Conservation (phyloP, 2,329 filamentous ascomycete species). For the Phialocephala subalpina region DNA sequence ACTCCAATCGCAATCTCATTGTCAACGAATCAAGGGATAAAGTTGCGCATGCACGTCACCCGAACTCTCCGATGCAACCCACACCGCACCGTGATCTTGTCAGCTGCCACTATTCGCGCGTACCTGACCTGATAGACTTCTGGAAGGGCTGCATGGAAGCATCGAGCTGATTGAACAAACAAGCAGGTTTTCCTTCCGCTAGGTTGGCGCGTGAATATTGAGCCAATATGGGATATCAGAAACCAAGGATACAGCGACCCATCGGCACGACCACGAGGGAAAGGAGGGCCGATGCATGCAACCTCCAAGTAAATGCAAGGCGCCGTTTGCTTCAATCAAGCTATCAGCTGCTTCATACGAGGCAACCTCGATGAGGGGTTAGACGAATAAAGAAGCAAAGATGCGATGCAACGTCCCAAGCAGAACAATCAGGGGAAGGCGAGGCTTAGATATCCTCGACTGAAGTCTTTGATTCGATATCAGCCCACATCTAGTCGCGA, state of each 20-base stretch:
- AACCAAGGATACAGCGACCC: too few species aligned
- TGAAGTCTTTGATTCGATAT: neutral
- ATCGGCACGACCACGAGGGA: neutral
- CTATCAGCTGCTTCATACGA: neutral
- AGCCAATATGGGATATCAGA: too few species aligned
- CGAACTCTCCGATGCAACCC: neutral
- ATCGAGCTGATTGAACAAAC: neutral
- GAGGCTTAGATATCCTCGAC: neutral
- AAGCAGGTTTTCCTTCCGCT: neutral
- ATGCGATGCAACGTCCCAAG: slow-evolving; percentile 1
- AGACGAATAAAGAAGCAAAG: neutral
- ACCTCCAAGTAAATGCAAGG: neutral
- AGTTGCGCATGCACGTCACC: neutral
- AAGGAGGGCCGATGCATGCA: slow-evolving; percentile 1
- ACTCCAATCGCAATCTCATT: neutral
- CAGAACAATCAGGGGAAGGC: neutral
- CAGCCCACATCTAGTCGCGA: neutral
- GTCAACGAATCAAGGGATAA: neutral
- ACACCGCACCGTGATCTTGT: neutral
- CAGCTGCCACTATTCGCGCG: too few species aligned
- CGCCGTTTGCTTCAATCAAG: neutral
- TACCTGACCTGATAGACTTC: neutral
- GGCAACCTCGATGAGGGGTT: neutral
- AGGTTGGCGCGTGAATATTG: neutral
- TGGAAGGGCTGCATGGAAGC: neutral